Evolutionary conservation across 2,329 filamentous ascomycete species (phyloP).

Genomic region (Curvularia eragrostidis): DNA sequence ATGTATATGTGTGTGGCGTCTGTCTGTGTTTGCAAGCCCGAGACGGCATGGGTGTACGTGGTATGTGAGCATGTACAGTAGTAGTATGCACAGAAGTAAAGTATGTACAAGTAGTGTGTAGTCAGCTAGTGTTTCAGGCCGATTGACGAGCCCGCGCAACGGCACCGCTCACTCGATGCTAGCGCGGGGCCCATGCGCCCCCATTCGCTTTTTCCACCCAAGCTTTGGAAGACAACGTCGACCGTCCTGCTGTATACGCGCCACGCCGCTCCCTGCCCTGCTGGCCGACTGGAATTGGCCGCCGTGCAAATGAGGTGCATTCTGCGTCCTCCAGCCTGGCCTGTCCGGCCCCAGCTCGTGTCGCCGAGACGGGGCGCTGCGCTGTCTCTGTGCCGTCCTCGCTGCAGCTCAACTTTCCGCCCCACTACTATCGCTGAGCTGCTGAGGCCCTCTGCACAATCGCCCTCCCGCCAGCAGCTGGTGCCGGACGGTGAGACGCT

Average conservation of each 20-base stretch:
- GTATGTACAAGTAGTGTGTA: no score
- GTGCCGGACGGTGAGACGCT: slow-evolving; percentile 34
- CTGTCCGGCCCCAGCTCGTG: slow-evolving; percentile 29
- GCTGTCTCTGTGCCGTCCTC: slow-evolving; percentile 28
- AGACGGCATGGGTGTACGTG: neutral
- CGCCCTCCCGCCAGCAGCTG: slow-evolving; percentile 56
- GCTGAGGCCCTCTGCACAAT: slow-evolving; percentile 59
- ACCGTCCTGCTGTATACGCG: slow-evolving; percentile 9
- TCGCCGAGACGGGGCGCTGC: slow-evolving; percentile 27
- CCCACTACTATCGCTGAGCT: slow-evolving; percentile 54
- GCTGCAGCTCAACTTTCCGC: slow-evolving; percentile 40
- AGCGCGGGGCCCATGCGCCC: slow-evolving; percentile 19
- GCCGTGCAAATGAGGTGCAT: slow-evolving; percentile 41
- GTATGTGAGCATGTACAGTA: neutral
- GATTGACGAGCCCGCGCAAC: slow-evolving; percentile 22
- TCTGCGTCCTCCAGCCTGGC: slow-evolving; percentile 31
- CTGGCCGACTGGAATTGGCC: slow-evolving; percentile 26
- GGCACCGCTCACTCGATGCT: slow-evolving; percentile 15
- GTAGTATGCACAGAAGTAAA: no score
- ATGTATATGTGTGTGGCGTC: neutral
- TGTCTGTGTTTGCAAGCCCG: neutral
- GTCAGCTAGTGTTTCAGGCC: slow-evolving; percentile 24
- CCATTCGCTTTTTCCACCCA: slow-evolving; percentile 19
- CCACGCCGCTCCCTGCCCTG: slow-evolving; percentile 24
- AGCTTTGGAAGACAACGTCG: slow-evolving; percentile 23